Evolutionary conservation across 257 asterid species (phyloP), one percentile per base, ranked within the genome.

Genomic region (Misopates orontium): DNA sequence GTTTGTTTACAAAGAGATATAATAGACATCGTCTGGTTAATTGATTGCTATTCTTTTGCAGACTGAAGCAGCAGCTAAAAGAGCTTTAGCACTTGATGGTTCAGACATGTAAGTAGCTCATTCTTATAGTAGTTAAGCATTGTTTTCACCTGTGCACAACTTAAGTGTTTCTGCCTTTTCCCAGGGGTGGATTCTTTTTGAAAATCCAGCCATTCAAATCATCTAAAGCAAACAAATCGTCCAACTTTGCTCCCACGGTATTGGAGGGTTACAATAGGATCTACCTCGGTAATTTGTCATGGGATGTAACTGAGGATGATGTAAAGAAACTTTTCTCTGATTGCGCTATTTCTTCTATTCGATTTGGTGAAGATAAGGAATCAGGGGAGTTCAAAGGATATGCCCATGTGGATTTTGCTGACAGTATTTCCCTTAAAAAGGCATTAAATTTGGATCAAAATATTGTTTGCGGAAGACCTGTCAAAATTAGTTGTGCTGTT

Each of bases 41-140:
- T 75, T 67, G 60, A 16, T 55, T 48, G 11, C 64, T 20, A 23
- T 65, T 71, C 56, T 42, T 73, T 62, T 80, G 70, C 82, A 94
- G 99, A 90, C 93, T 44, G 99, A 90, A 73, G 97, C 91, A 15
- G 97, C 99, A 8, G 85, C 96, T 71, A 84, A 77, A 77, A 80
- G 99, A 79, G 97, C 97, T 19, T 79, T 90, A 81, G 90, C 88
- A 45, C 83, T 94, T 74, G 96, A 90, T 70, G 95, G 97, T 69
- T 88, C 96, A 1, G 97, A 94, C 83, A 94, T 94, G 95, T 84
- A 83, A 80, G 96, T 78, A 51, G 49, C 71, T 54, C n/a, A 51
- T 54, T 59, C 60, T 36, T 47, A 0, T 16, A 25, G 48, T 44
- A 66, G 22, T 51, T 24, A 16, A 16, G 14, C 48, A 42, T 66